Conservation (phyloP, 176 grass and related monocot species). For the Panicum miliaceum region DNA sequence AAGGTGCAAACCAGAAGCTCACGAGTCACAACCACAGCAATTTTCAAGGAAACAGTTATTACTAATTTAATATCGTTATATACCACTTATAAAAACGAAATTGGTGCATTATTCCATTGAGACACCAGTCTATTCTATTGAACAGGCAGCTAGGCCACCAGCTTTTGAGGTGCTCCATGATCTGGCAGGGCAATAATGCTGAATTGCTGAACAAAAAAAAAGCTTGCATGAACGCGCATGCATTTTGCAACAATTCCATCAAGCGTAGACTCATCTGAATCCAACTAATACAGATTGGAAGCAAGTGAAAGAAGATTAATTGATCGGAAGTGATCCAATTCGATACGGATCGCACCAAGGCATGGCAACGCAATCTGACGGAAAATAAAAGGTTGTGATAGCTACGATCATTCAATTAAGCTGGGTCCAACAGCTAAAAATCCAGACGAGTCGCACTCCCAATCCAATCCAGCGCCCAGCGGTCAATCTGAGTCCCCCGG, state of each 20-base stretch:
- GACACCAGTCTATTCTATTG: slow-evolving; percentile 13
- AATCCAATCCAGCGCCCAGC: not conserved
- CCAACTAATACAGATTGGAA: not conserved
- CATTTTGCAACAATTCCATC: not conserved
- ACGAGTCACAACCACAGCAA: not conserved
- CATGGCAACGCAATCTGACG: not conserved
- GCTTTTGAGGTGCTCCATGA: slow-evolving; percentile 24
- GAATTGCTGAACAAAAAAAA: not conserved
- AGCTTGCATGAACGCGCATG: not conserved
- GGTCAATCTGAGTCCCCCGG: too few relatives aligned
- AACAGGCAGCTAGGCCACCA: slow-evolving; percentile 15
- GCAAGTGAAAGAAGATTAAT: not conserved
- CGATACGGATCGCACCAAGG: not conserved
- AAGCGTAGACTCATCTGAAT: slow-evolving; percentile 7
- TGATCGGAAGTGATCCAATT: not conserved
- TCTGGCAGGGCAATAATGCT: slow-evolving; percentile 37
- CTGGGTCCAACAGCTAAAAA: not conserved
- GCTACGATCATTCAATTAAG: not conserved
- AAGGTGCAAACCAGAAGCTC: not conserved
- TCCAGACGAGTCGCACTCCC: not conserved
- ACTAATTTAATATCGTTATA: not conserved
- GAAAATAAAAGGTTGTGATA: not conserved
- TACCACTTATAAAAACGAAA: not conserved
- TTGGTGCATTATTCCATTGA: not conserved
- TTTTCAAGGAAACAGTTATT: not conserved